Percentiles rank a stretch among this genome's conserved stretches.
These are phyloP conservation scores for Adansonia madagascariensis DNA, from an alignment of 441 rosid species.

Conservation along the genomic window DNA sequence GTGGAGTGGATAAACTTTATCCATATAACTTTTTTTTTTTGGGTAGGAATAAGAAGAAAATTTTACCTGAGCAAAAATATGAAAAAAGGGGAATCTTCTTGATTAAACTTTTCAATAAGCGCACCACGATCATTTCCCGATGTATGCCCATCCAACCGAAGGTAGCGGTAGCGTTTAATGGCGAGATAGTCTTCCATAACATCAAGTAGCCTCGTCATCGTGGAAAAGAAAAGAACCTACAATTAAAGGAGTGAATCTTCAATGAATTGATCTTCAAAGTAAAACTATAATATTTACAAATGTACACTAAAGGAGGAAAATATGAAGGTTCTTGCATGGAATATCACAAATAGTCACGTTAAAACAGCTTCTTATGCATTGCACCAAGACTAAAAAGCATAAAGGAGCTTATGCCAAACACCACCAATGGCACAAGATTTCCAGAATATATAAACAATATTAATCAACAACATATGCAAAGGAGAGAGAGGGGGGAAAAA, in stretches of 20 bases:
- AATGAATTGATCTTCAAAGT: not conserved
- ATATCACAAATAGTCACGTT: not conserved
- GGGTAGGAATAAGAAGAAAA: not conserved
- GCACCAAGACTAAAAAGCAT: slow-evolving; percentile 12
- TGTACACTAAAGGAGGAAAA: not conserved
- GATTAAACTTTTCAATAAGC: slow-evolving; percentile 76
- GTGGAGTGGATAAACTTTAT: not conserved
- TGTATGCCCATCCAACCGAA: slow-evolving; percentile 93
- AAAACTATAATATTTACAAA: slow-evolving; percentile 1
- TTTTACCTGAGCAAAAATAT: slow-evolving; percentile 87
- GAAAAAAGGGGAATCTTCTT: slow-evolving; percentile 73
- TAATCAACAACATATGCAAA: not conserved
- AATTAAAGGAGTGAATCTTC: slow-evolving; percentile 16
- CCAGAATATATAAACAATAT: not conserved
- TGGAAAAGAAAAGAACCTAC: slow-evolving; percentile 94
- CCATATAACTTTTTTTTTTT: not conserved
- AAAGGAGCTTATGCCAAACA: slow-evolving; percentile 10
- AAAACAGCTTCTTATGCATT: slow-evolving; percentile 1
- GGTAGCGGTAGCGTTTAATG: slow-evolving; percentile 73
- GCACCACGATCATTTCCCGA: slow-evolving; percentile 90
- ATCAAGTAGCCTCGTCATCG: slow-evolving; percentile 97
- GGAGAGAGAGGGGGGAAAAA: not conserved
- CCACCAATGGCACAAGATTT: slow-evolving; percentile 4
- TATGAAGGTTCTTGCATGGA: slow-evolving; percentile 9
- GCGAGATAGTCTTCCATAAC: slow-evolving; percentile 92